Evolutionary conservation across 768 basidiomycete genomes (phyloP).

Genomic region (Mrakia hoshinonis): DNA sequence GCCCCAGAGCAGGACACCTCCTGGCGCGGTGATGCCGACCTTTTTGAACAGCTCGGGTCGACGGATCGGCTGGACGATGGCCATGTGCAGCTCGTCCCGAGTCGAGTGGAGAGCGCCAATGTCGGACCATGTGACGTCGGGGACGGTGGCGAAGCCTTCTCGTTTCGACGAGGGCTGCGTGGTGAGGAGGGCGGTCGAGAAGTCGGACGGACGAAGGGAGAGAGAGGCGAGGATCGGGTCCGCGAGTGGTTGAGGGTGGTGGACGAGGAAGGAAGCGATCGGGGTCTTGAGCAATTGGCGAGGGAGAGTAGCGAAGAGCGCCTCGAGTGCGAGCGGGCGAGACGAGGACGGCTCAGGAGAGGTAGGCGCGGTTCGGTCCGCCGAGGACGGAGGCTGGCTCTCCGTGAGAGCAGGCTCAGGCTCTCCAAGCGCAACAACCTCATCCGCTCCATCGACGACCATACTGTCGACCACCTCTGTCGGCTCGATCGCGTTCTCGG

Average conservation of each 20-base stretch:
- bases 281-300: slow-evolving; percentile 49
- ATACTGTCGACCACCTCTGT: slow-evolving; percentile 39
- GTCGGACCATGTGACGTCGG: slow-evolving; percentile 89
- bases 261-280: slow-evolving; percentile 79
- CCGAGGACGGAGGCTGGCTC: slow-evolving; percentile 3
- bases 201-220: slow-evolving; percentile 72
- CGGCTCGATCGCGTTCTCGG: slow-evolving; percentile 31
- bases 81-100: slow-evolving; percentile 90
- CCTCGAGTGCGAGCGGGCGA: slow-evolving; percentile 28
- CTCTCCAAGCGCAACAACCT: slow-evolving; percentile 17
- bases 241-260: slow-evolving; percentile 74
- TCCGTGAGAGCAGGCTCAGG: slow-evolving; percentile 23
- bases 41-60: slow-evolving; percentile 78
- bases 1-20: slow-evolving; percentile 95
- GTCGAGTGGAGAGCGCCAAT: slow-evolving; percentile 81
- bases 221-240: slow-evolving; percentile 68
- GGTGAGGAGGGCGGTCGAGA: slow-evolving; percentile 66
- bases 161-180: slow-evolving; percentile 94
- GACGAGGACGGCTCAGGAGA: slow-evolving; percentile 3
- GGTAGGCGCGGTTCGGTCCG: slow-evolving; percentile 5
- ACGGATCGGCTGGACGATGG: slow-evolving; percentile 88
- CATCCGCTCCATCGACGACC: slow-evolving; percentile 38
- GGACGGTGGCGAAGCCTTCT: slow-evolving; percentile 95
- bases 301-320: slow-evolving; percentile 44
- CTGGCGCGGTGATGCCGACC: slow-evolving; percentile 82